These are phyloP conservation scores for Cajanus cajan DNA, from an alignment of 306 rosid genomes.

Conservation along the genomic window DNA sequence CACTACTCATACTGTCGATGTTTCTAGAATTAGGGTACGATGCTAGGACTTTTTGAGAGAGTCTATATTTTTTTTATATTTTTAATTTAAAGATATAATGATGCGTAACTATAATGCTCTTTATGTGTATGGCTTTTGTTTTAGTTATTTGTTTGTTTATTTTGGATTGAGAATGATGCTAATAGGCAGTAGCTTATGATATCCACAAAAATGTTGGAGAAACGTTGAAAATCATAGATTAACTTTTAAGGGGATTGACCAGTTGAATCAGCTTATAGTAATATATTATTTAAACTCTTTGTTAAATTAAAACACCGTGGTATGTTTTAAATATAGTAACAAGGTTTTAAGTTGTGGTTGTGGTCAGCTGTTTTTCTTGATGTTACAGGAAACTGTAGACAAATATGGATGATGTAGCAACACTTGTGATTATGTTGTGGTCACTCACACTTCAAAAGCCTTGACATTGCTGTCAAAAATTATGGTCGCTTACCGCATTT, in stretches of 20 bases:
- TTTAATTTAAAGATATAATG: background rate
- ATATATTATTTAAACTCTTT: background rate
- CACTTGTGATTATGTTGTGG: too few species aligned
- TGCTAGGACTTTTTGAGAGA: background rate
- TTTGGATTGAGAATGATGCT: slow-evolving; percentile 17
- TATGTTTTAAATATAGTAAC: slow-evolving; percentile 10
- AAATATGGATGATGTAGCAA: too few species aligned
- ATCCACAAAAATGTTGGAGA: background rate
- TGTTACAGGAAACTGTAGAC: too few species aligned
- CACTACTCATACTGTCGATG: background rate
- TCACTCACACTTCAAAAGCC: background rate
- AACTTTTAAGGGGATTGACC: background rate
- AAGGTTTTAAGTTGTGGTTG: background rate
- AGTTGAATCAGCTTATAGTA: background rate
- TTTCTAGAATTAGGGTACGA: slow-evolving; percentile 12
- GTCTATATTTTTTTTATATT: background rate
- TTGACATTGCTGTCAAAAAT: too few species aligned
- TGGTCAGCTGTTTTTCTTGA: too few species aligned
- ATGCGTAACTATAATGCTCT: background rate
- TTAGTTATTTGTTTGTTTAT: background rate
- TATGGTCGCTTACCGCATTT: too few species aligned
- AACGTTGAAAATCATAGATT: background rate
- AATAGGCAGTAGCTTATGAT: background rate
- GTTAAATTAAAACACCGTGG: background rate
- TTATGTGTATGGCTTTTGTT: background rate